Base-by-base conservation (phyloP, 2,329 filamentous ascomycete genomes). In the Fusarium ramigenum region DNA sequence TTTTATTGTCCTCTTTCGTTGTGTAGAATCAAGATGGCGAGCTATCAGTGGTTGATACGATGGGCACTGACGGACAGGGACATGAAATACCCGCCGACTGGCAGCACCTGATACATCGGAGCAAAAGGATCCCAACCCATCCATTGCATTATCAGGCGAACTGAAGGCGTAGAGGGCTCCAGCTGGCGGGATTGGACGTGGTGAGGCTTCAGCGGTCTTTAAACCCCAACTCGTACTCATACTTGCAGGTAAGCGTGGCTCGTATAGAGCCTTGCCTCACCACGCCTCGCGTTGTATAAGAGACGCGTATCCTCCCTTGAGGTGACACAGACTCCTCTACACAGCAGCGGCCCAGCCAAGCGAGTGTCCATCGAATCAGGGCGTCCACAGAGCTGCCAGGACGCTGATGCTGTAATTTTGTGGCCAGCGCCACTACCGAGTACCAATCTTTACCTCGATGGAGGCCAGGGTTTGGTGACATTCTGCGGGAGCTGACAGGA, bases 281-380 rank as follows among this genome's bases (percentile, higher is more conserved):
- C 49, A 37, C 49, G 54, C 54, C 60, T 69, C 46, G 34, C 36
- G 40, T 40, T 64, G 64, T 67, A 66, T 63, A 47, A 50, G 58
- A 65, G 72, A 49, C 72, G 65, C 56, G 53, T 40, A 53, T 63
- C 46, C 56, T 61, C 69, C 63, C 68, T 74, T 42, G 65, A 75
- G 68, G 72, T 74, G 46, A 60, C 65, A 75, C 72, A 64, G 37
- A 32, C 37, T 60, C 54, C 44, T 75, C 44, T 62, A 52, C 54
- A 49, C 53, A 61, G 43, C 56, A 60, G 64, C 46, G 62, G 58
- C 46, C 42, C 39, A 40, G 70, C 47, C 63, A 69, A 73, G 72
- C 69, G 57, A 73, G 46, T 30, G 32, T 44, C 53, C 32, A 61
- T 72, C 68, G 60, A 69, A 75, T 73, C 71, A 72, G 68, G 39